These are phyloP conservation scores for Aristolochia fimbriata DNA, from an alignment of 164 flowering plant genomes.

Conservation along the genomic window DNA sequence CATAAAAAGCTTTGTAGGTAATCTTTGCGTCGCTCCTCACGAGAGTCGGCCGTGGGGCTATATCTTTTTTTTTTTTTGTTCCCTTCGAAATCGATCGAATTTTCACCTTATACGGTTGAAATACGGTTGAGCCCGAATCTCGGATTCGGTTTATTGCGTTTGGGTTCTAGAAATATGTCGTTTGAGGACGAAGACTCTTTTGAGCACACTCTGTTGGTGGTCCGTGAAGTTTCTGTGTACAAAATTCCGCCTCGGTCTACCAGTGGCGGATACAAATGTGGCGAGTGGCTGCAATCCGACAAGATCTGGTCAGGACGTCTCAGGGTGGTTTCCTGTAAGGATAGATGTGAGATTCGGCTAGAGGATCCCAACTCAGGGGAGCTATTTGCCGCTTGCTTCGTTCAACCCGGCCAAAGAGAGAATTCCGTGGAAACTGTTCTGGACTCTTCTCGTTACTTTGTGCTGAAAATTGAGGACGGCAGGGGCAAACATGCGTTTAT, in stretches of 20 bases:
- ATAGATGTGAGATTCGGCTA: constrained; percentile 90
- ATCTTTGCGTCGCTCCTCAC: too few species aligned
- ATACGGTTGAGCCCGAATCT: too few species aligned
- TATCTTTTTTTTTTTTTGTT: too few species aligned
- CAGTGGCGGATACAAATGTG: constrained; percentile 96
- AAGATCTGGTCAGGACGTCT: constrained; percentile 98
- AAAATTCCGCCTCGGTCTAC: constrained; percentile 93
- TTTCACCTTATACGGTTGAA: too few species aligned
- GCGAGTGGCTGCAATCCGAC: constrained; percentile 98
- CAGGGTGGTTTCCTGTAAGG: constrained; percentile 77
- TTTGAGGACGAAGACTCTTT: constrained; percentile 63
- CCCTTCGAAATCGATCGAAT: too few species aligned
- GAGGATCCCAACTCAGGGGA: constrained; percentile 92
- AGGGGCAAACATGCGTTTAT: constrained; percentile 89
- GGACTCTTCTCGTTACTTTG: constrained; percentile 94
- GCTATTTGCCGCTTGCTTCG: constrained; percentile 92
- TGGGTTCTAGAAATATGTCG: too few species aligned
- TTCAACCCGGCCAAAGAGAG: constrained; percentile 80
- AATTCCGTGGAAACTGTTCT: constrained; percentile 79
- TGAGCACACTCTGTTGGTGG: constrained; percentile 94
- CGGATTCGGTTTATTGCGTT: too few species aligned
- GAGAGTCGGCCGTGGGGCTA: too few species aligned
- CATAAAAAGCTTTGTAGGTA: too few species aligned
- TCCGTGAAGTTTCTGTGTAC: constrained; percentile 82
- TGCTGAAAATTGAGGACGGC: constrained; percentile 92